Evolutionary conservation across 371 early-diverging fungal genomes (phyloP), one percentile per base, ranked within the genome.

Genomic region (Mortierella sp.): DNA sequence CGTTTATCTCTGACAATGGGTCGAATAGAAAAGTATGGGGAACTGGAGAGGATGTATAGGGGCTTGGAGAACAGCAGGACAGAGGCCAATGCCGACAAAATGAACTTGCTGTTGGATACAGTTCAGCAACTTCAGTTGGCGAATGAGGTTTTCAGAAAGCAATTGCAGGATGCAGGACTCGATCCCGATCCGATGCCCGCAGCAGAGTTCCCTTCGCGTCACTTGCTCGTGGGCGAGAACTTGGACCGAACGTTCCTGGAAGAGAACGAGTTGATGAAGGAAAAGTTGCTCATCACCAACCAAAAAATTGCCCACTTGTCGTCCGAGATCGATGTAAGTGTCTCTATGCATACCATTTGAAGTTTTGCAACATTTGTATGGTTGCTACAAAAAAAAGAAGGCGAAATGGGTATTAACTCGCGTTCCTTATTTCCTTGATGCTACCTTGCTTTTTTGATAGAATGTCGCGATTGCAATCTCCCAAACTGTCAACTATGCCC

Each of bases 31-130:
- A 77, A 74, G 63, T 81, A 77, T 45, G 68, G 71, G 6, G 68
- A 69, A 29, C 24, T 81, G 43, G 74, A 81, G 29, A 63, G 64
- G 52, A 45, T 63, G 34, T 48, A 68, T 19, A 29, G 53, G 26
- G 74, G 71, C 43, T 48, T 74, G 37, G 77, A 74, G 41, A 73
- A 26, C 41, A 74, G 64, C 66, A 70, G 47, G 39, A 66, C 64
- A 1, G 82, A 81, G 31, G 74, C 77, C 63, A 77, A 81, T 48
- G 47, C 71, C 22, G 82, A 77, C 58, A 81, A 81, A 53, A 81
- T 77, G 82, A 81, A 81, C 53, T 40, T 64, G 1, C 41, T 81
- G 2, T n/a, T 81, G 37, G 77, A 81, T 26, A 77, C 77, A 6
- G 77, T 81, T 2, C 68, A 81, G 24, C 71, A 77, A 34, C 72